Evolutionary conservation across 192 early-diverging fungal genomes (phyloP), one percentile per base, ranked within the genome.

Genomic region (Podochytrium sp.): DNA sequence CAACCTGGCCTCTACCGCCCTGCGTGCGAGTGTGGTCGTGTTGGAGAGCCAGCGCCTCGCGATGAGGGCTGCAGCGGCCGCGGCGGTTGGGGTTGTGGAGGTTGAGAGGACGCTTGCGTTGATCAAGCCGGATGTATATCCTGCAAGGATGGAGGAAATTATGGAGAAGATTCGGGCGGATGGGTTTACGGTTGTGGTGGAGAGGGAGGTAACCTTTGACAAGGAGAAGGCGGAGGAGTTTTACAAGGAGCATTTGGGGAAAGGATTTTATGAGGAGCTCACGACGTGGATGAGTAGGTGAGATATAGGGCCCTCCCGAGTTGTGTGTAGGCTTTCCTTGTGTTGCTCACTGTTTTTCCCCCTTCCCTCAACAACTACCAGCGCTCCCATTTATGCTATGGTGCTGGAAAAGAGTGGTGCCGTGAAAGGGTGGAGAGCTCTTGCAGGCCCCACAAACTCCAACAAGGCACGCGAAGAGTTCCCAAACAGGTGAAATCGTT

Each of bases 381-480:
- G 85, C 47, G 75, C 76, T 3, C 82, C 86, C 14, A 83, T 89
- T 47, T 87, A 87, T 66, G 87, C 87, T 2, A 69, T 90, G 72
- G 80, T 84, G 1, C 62, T 90, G 51, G 86, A 90, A 67, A 85
- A 83, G 51, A 76, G 69, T 35, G 74, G 75, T 30, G 88, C 80
- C 23, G 80, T 90, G 49, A 70, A 67, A 34, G 87, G 79, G 0
- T 90, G 88, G 88, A 61, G 86, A 30, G 62, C 82, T 41, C 65
- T 90, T 2, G 80, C 81, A 3, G 88, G 88, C 1, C 88, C 88
- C 5, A 89, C 86, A 1, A 87, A 89, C 67, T 77, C 86, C 0
- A 63, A 81, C 41, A 89, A 89, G 71, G 88, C 88, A 1, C 58
- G 79, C 14, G 84, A 87, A 69, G 77, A 81, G 35, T 79, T 78